Percentiles rank a stretch among this genome's conserved stretches.
Evolutionary conservation across 139 green algal genomes (phyloP).

Genomic region (Chlamydomonas incerta): DNA sequence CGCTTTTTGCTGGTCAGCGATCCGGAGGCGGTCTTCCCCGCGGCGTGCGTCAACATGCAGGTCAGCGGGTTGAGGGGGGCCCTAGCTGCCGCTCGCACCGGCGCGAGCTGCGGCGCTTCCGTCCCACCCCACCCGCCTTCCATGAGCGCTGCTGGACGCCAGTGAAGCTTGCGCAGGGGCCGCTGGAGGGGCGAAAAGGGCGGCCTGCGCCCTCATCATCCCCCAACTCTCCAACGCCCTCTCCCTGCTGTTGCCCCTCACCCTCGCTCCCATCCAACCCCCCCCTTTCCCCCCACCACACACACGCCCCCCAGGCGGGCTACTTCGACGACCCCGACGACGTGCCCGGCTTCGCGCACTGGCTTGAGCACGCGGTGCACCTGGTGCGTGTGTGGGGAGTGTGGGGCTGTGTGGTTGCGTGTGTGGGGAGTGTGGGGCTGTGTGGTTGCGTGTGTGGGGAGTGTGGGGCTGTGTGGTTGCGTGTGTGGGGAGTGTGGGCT

Average conservation of each 20-base stretch:
- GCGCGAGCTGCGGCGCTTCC: too few species aligned
- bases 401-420: neutral
- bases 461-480: neutral
- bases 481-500: neutral
- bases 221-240: too few species aligned
- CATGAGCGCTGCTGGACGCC: too few species aligned
- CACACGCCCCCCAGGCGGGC: constrained; percentile 33
- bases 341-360: constrained; percentile 84
- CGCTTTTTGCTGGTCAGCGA: constrained; percentile 60
- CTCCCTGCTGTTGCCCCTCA: too few species aligned
- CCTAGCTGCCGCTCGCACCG: too few species aligned
- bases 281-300: too few species aligned
- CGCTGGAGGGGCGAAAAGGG: too few species aligned
- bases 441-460: neutral
- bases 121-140: too few species aligned
- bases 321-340: constrained; percentile 67
- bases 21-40: constrained; percentile 58
- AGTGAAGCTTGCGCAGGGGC: too few species aligned
- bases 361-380: constrained; percentile 98
- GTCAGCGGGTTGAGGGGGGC: neutral
- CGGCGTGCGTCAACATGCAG: constrained; percentile 49
- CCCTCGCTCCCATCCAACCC: too few species aligned
- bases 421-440: neutral
- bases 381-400: constrained; percentile 62
- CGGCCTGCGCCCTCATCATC: too few species aligned